Conservation (phyloP, 2,329 filamentous ascomycete genomes). For the Aureobasidium subglaciale region DNA sequence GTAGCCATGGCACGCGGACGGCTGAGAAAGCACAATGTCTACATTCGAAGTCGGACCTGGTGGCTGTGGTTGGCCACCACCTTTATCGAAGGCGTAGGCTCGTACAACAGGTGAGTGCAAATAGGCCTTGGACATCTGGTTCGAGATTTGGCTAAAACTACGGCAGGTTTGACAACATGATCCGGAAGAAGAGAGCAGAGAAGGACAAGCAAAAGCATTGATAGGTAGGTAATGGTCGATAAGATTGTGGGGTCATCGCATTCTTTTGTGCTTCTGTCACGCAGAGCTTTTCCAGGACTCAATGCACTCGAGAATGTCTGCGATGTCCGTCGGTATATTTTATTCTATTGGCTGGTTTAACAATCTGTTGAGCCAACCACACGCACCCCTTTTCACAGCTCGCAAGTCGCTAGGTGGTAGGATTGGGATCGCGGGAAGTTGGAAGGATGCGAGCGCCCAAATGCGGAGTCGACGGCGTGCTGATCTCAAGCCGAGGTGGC, state of each 20-base stretch:
- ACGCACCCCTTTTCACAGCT: too few species aligned
- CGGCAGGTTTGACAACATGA: slow-evolving; percentile 34
- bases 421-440: too few species aligned
- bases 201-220: slow-evolving; percentile 35
- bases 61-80: slow-evolving; percentile 47
- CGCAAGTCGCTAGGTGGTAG: too few species aligned
- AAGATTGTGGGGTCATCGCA: too few species aligned
- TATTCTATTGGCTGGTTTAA: too few species aligned
- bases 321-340: too few species aligned
- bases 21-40: slow-evolving; percentile 47
- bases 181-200: slow-evolving; percentile 34
- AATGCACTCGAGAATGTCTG: too few species aligned
- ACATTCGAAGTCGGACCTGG: slow-evolving; percentile 42
- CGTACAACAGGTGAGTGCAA: slow-evolving; percentile 37
- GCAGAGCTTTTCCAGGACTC: too few species aligned
- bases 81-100: slow-evolving; percentile 48
- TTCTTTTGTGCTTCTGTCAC: too few species aligned
- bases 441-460: not conserved
- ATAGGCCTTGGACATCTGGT: not conserved
- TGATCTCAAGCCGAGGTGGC: not conserved
- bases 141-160: not conserved
- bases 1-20: slow-evolving; percentile 38
- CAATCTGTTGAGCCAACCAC: too few species aligned
- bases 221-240: too few species aligned
- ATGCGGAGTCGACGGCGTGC: not conserved